These are phyloP conservation scores for Colletotrichum gigasporum DNA, from an alignment of 2,329 filamentous ascomycete species.

Conservation along the genomic window DNA sequence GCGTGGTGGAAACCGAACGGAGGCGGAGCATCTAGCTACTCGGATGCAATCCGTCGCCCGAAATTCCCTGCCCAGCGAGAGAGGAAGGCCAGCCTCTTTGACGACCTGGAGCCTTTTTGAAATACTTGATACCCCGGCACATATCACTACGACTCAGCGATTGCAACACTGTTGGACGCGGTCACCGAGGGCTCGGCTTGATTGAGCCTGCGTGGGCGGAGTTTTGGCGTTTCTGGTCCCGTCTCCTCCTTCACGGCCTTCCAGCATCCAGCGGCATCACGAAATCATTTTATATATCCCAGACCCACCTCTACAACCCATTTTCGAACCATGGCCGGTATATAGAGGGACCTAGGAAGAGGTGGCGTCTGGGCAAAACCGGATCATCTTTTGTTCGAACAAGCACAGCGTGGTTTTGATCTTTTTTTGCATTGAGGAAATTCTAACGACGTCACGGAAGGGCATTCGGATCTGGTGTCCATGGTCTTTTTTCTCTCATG, in stretches of 20 bases:
- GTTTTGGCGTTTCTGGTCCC: conserved; percentile 2
- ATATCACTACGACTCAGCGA: neutral
- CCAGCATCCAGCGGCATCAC: too few relatives aligned
- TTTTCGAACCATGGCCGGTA: neutral
- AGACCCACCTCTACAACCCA: too few relatives aligned
- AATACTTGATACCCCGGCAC: conserved; percentile 23
- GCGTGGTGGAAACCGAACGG: conserved; percentile 15
- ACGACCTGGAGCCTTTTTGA: conserved; percentile 38
- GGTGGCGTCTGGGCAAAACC: neutral
- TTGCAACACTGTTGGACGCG: neutral
- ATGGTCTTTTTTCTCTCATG: neutral
- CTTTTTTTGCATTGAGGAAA: conserved; percentile 16
- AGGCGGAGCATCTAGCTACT: neutral
- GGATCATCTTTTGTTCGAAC: conserved; percentile 6
- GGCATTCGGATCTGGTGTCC: conserved; percentile 20
- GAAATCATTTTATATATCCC: too few relatives aligned
- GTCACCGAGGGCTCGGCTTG: neutral
- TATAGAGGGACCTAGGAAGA: neutral
- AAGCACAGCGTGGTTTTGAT: conserved; percentile 22
- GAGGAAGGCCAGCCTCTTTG: conserved; percentile 16
- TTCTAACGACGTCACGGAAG: conserved; percentile 24
- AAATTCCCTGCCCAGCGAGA: neutral
- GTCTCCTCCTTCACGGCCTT: neutral
- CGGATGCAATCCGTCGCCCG: neutral
- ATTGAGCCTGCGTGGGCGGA: neutral